Conservation (phyloP, 2,329 filamentous ascomycete species). For the Monilinia laxa region DNA sequence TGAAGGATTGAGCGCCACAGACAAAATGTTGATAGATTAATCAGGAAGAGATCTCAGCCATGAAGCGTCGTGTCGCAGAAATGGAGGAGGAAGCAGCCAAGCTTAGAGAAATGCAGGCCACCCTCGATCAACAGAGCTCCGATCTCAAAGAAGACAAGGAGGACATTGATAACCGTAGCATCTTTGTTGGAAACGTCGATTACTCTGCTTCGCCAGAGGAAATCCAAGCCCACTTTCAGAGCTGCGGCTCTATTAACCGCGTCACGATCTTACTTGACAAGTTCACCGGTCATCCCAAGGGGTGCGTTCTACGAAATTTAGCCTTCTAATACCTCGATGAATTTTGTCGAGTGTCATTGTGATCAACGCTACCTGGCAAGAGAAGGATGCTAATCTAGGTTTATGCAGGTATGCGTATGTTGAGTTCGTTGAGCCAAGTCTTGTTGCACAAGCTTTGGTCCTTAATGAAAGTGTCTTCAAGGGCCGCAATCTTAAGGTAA, state of each 20-base stretch:
- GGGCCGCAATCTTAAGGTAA: slow-evolving; percentile 90
- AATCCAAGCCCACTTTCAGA: slow-evolving; percentile 97
- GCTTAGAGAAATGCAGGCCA: slow-evolving; percentile 82
- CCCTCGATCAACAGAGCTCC: slow-evolving; percentile 79
- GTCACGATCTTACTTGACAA: slow-evolving; percentile 98
- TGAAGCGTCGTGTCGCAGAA: slow-evolving; percentile 83
- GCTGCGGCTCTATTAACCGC: slow-evolving; percentile 93
- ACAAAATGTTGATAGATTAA: slow-evolving; percentile 13
- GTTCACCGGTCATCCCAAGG: slow-evolving; percentile 98
- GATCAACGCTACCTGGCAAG: slow-evolving; percentile 57
- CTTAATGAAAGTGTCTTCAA: slow-evolving; percentile 96
- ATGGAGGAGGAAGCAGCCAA: slow-evolving; percentile 90
- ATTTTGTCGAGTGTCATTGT: slow-evolving; percentile 34
- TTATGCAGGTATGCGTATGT: slow-evolving; percentile 88
- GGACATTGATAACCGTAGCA: slow-evolving; percentile 89
- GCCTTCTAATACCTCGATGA: slow-evolving; percentile 23
- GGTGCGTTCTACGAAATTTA: slow-evolving; percentile 59
- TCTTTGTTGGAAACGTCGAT: slow-evolving; percentile 98
- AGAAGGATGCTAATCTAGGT: slow-evolving; percentile 48
- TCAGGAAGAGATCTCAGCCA: slow-evolving; percentile 77
- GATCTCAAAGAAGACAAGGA: slow-evolving; percentile 90
- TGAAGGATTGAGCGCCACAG: neutral
- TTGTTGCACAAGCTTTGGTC: slow-evolving; percentile 90
- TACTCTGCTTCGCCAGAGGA: slow-evolving; percentile 97
- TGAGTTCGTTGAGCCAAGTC: slow-evolving; percentile 90